Evolutionary conservation across 192 early-diverging fungal species (phyloP).

Genomic region (Coemansia nantahalensis): DNA sequence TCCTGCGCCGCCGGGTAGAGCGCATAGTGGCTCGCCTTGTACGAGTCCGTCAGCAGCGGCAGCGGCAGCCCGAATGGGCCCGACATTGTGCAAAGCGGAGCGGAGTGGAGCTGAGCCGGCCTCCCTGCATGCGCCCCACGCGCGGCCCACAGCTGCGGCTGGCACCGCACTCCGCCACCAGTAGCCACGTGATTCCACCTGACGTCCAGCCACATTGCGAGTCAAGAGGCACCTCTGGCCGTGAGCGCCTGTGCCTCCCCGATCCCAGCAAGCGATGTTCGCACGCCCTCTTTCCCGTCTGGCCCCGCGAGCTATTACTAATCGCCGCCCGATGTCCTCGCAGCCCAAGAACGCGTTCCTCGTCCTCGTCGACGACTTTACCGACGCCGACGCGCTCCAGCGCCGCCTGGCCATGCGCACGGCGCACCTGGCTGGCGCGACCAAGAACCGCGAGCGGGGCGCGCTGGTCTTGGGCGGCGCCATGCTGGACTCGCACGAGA

Average conservation of each 20-base stretch:
- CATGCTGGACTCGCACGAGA: constrained; percentile 52
- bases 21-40: constrained; percentile 75
- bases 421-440: constrained; percentile 47
- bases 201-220: too few relatives aligned
- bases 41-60: constrained; percentile 77
- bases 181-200: too few relatives aligned
- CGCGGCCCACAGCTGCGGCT: too few relatives aligned
- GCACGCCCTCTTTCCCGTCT: too few relatives aligned
- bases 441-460: constrained; percentile 27
- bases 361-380: constrained; percentile 54
- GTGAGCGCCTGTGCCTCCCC: too few relatives aligned
- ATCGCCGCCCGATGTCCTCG: too few relatives aligned
- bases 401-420: constrained; percentile 46
- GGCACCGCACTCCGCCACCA: too few relatives aligned
- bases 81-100: constrained; percentile 51
- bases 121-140: too few relatives aligned
- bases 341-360: constrained; percentile 36
- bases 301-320: too few relatives aligned
- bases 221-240: too few relatives aligned
- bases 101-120: too few relatives aligned
- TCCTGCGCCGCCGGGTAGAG: constrained; percentile 70
- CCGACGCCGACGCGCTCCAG: constrained; percentile 47
- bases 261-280: too few relatives aligned
- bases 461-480: constrained; percentile 53
- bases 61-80: constrained; percentile 57